Percentiles rank a stretch among this genome's conserved stretches.
These are phyloP conservation scores for Fragosphaeria purpurea DNA, from an alignment of 2,329 filamentous ascomycete species.

Conservation along the genomic window DNA sequence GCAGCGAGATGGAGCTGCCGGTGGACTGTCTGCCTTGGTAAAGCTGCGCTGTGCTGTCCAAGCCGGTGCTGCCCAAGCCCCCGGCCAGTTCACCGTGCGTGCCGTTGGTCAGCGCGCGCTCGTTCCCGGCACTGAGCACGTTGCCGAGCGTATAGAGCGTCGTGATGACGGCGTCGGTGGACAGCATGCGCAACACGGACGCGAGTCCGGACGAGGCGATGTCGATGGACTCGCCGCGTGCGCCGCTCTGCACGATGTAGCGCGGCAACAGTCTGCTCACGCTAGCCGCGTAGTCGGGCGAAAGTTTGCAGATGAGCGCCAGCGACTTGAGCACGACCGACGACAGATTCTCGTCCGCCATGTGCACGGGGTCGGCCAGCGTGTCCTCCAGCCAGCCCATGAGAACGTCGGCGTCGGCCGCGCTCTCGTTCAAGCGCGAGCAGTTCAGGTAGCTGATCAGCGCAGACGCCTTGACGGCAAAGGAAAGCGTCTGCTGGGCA, in stretches of 20 bases:
- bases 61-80: slow-evolving; percentile 12
- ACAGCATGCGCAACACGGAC: slow-evolving; percentile 68
- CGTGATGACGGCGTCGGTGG: slow-evolving; percentile 87
- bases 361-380: slow-evolving; percentile 68
- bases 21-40: slow-evolving; percentile 49
- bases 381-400: slow-evolving; percentile 80
- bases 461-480: slow-evolving; percentile 73
- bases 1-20: slow-evolving; percentile 71
- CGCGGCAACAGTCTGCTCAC: slow-evolving; percentile 72
- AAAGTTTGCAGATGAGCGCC: slow-evolving; percentile 69
- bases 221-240: slow-evolving; percentile 56
- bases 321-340: slow-evolving; percentile 70
- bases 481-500: slow-evolving; percentile 79
- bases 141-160: slow-evolving; percentile 96
- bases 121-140: slow-evolving; percentile 66
- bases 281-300: slow-evolving; percentile 60
- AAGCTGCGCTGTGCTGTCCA: slow-evolving; percentile 28
- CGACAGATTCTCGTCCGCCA: slow-evolving; percentile 69
- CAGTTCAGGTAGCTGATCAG: slow-evolving; percentile 81
- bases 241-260: slow-evolving; percentile 77
- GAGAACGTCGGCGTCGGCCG: slow-evolving; percentile 67
- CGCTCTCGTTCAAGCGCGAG: slow-evolving; percentile 68
- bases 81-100: slow-evolving; percentile 28
- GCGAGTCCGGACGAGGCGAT: slow-evolving; percentile 80
- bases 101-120: slow-evolving; percentile 44